Percentiles rank a stretch among this genome's conserved stretches.
Conservation (phyloP, 139 green algal genomes). For the Haematococcus sp. region DNA sequence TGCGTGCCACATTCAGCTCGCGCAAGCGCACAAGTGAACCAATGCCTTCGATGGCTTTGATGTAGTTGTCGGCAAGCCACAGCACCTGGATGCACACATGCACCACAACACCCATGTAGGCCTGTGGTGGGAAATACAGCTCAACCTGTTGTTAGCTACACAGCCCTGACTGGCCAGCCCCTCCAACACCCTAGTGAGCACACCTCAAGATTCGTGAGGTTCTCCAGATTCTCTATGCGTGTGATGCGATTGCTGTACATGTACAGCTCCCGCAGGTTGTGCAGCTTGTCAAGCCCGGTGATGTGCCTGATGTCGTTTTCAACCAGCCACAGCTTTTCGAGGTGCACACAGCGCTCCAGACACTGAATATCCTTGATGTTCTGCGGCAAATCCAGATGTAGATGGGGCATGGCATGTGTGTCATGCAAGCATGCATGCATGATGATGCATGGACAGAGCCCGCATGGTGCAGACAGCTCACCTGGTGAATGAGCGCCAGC, state of each 20-base stretch:
- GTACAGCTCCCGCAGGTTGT: constrained; percentile 57
- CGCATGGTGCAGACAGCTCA: not conserved
- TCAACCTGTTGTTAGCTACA: no score
- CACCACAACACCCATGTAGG: no score
- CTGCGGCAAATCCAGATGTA: constrained; percentile 21
- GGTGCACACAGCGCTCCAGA: constrained; percentile 45
- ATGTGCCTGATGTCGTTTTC: constrained; percentile 64
- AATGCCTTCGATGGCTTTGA: constrained; percentile 54
- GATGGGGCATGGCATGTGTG: constrained; percentile 12
- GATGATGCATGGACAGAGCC: no score
- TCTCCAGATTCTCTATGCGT: constrained; percentile 43
- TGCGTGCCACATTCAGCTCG: constrained; percentile 70
- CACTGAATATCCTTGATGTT: constrained; percentile 52
- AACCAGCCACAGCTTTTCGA: constrained; percentile 67
- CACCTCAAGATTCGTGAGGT: constrained; percentile 54
- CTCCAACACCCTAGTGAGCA: no score
- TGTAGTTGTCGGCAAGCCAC: constrained; percentile 75
- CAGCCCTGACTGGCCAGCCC: no score
- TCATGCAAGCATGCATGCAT: constrained; percentile 5
- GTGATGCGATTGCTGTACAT: constrained; percentile 68
- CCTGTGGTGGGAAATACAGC: no score
- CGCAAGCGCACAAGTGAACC: constrained; percentile 41
- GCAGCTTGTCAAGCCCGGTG: constrained; percentile 38
- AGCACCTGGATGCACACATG: constrained; percentile 50
- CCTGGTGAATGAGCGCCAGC: constrained; percentile 26